These are phyloP conservation scores for Caloboletus firmus DNA, from an alignment of 1,284 basidiomycete genomes.

Conservation along the genomic window DNA sequence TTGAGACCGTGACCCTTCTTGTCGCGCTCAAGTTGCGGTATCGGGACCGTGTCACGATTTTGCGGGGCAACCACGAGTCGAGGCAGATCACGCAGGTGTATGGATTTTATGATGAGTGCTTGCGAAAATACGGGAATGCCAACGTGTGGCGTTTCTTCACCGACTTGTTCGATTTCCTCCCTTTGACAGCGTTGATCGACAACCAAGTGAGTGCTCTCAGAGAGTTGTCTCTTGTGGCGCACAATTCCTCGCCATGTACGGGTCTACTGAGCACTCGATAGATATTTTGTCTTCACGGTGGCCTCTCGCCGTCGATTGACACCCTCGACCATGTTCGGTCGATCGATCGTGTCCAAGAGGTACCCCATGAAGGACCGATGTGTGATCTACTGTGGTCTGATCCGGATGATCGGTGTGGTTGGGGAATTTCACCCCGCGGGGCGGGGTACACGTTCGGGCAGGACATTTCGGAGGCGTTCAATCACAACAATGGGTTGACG, in stretches of 20 bases:
- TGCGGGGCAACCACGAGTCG: constrained; percentile 98
- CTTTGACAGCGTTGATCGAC: constrained; percentile 96
- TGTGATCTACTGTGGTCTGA: constrained; percentile 99
- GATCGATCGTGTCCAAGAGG: constrained; percentile 98
- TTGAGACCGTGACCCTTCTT: constrained; percentile 98
- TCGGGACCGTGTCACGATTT: constrained; percentile 96
- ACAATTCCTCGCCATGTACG: not conserved
- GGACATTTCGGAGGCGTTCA: constrained; percentile 97
- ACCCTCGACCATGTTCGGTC: constrained; percentile 98
- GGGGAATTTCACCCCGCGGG: constrained; percentile 98
- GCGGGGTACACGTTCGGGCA: constrained; percentile 99
- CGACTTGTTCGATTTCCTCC: constrained; percentile 98
- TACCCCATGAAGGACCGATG: constrained; percentile 99
- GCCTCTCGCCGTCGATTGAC: constrained; percentile 98
- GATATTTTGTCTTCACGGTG: constrained; percentile 99
- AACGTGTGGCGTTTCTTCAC: constrained; percentile 99
- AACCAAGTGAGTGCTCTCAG: constrained; percentile 77
- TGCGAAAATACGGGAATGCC: constrained; percentile 99
- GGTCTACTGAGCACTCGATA: constrained; percentile 35
- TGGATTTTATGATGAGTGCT: constrained; percentile 99
- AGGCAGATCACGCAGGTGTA: constrained; percentile 99
- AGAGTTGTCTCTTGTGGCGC: constrained; percentile 7
- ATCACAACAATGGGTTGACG: constrained; percentile 98
- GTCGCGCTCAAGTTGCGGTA: constrained; percentile 98
- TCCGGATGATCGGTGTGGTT: constrained; percentile 98